Evolutionary conservation across 148 eudicot species (phyloP).

Genomic region (Linanthus parryae): DNA sequence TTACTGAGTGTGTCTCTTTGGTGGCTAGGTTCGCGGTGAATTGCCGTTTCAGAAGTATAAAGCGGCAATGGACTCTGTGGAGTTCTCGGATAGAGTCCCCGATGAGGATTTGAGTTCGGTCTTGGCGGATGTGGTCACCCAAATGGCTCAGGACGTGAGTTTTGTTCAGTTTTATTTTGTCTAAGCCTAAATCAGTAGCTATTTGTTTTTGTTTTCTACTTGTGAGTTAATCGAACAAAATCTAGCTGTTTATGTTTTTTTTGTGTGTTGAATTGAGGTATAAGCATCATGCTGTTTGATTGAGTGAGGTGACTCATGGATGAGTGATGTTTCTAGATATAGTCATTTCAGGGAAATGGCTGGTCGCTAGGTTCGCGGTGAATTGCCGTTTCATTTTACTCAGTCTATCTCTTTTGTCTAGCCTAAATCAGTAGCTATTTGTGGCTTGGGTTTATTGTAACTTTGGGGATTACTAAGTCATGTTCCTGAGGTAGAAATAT

Average conservation of each 20-base stretch:
- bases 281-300: no score
- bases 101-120: constrained; percentile 58
- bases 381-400: constrained; percentile 48
- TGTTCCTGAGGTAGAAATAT: no score
- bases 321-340: no score
- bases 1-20: not conserved
- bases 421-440: not conserved
- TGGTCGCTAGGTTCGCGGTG: constrained; percentile 57
- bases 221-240: no score
- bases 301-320: no score
- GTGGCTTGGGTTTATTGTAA: no score
- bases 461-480: no score
- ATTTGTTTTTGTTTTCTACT: not conserved
- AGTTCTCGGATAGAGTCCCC: constrained; percentile 41
- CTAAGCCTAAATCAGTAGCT: not conserved
- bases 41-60: constrained; percentile 87
- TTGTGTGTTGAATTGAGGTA: no score
- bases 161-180: not conserved
- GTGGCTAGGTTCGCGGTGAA: constrained; percentile 59
- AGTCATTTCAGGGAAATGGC: no score
- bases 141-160: constrained; percentile 95
- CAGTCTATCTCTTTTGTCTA: not conserved
- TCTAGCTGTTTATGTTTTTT: no score
- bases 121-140: constrained; percentile 86
- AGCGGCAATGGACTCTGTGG: constrained; percentile 74